Evolutionary conservation across 257 asterid genomes (phyloP).

Genomic region (Craterostigma plantagineum): DNA sequence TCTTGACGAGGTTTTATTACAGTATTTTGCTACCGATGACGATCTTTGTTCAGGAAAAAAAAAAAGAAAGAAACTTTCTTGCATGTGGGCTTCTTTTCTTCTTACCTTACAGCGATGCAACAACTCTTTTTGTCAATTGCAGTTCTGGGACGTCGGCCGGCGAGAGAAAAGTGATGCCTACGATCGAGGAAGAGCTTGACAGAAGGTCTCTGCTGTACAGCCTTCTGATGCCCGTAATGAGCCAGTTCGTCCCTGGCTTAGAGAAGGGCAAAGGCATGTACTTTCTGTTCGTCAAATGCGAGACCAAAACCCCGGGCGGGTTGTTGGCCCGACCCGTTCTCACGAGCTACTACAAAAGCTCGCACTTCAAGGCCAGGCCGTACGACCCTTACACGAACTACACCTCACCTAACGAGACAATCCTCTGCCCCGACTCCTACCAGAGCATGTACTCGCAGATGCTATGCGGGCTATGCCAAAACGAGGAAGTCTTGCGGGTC

Average conservation of each 20-base stretch:
- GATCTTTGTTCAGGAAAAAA: no score
- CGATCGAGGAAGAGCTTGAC: constrained; percentile 44
- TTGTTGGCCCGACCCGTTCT: constrained; percentile 57
- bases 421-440: constrained; percentile 54
- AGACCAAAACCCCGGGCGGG: constrained; percentile 59
- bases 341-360: constrained; percentile 55
- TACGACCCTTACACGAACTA: constrained; percentile 63
- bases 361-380: constrained; percentile 49
- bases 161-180: constrained; percentile 69
- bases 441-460: constrained; percentile 75
- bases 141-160: constrained; percentile 69
- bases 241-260: constrained; percentile 36
- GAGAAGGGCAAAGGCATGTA: constrained; percentile 75
- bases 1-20: constrained; percentile 11
- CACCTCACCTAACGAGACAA: constrained; percentile 61
- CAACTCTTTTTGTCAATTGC: constrained; percentile 9
- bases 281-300: constrained; percentile 50
- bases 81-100: no score
- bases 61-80: no score
- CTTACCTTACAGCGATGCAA: no score
- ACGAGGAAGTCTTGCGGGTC: constrained; percentile 50
- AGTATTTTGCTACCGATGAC: no score
- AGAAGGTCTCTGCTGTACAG: constrained; percentile 49
- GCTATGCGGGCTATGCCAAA: constrained; percentile 49
- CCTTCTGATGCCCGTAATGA: constrained; percentile 67